Percentiles rank a stretch among this genome's conserved stretches.
phyloP scores from a whole-genome alignment of 441 rosid species.

The Gossypium aridum region DNA sequence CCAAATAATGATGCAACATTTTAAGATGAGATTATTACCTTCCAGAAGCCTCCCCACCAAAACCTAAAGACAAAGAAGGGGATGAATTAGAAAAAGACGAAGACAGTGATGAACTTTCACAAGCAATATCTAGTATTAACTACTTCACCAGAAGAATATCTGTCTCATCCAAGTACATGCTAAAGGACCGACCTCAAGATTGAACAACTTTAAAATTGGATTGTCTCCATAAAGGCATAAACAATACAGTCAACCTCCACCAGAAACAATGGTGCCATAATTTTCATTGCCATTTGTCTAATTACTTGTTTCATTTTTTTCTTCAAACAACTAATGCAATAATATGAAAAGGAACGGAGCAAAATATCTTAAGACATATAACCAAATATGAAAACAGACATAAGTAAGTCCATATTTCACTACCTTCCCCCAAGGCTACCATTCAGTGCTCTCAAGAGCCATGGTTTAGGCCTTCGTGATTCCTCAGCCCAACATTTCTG shows the following conservation, averaged over 20 bases:
- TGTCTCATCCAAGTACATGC: not conserved
- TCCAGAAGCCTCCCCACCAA: constrained; percentile 99
- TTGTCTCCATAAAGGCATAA: not conserved
- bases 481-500: constrained; percentile 87
- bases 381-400: not conserved
- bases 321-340: constrained; percentile 1
- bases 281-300: not conserved
- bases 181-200: not conserved
- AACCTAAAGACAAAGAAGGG: constrained; percentile 50
- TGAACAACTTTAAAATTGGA: not conserved
- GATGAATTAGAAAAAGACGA: constrained; percentile 13
- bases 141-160: not conserved
- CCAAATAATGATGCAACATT: not conserved
- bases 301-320: not conserved
- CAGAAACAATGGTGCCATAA: not conserved
- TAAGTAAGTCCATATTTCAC: constrained; percentile 36
- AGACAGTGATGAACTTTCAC: not conserved
- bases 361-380: constrained; percentile 4
- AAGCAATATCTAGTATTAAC: not conserved
- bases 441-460: constrained; percentile 87
- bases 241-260: not conserved
- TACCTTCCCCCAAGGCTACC: constrained; percentile 95
- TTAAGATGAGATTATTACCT: constrained; percentile 46
- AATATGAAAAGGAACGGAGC: constrained; percentile 4
- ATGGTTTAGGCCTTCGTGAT: constrained; percentile 67